Conservation (phyloP, 139 green algal species). For the Pleodorina starrii region DNA sequence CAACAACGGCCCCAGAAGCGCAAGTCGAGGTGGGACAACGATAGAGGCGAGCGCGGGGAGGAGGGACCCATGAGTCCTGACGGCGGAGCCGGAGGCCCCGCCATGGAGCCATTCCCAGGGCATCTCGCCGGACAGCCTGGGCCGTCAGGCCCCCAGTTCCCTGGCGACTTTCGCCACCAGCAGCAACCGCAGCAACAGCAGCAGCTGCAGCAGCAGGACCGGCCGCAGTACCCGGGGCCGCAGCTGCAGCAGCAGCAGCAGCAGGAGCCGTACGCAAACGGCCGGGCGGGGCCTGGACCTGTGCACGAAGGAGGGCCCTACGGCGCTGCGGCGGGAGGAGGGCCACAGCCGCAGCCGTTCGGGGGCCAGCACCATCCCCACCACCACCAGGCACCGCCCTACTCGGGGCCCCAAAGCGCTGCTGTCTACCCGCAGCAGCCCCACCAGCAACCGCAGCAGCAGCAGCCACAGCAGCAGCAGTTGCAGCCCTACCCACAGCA, state of each 20-base stretch:
- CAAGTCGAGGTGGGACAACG: constrained; percentile 34
- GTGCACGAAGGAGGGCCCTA: too few species aligned
- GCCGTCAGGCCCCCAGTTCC: background rate
- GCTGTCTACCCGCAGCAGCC: too few species aligned
- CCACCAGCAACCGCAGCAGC: too few species aligned
- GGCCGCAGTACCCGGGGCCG: background rate
- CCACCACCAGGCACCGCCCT: background rate
- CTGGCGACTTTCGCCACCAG: background rate
- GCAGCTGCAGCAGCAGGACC: background rate
- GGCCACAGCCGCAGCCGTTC: background rate
- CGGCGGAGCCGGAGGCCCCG: background rate
- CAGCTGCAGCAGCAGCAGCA: constrained; percentile 8
- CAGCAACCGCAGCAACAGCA: background rate
- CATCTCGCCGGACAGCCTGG: background rate
- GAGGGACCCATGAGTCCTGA: background rate
- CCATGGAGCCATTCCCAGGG: too few species aligned
- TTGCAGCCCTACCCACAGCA: background rate
- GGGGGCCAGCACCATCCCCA: background rate
- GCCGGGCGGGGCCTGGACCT: too few species aligned
- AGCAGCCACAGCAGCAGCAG: background rate
- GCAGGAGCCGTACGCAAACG: too few species aligned
- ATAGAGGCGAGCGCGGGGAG: background rate
- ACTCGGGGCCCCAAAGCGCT: background rate
- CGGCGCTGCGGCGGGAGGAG: too few species aligned
- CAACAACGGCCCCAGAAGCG: constrained; percentile 8